A percentile compares a stretch with the other conserved stretches of the same genome.
Conservation (phyloP, 2,329 filamentous ascomycete genomes). For the Verticillium alfalfae region DNA sequence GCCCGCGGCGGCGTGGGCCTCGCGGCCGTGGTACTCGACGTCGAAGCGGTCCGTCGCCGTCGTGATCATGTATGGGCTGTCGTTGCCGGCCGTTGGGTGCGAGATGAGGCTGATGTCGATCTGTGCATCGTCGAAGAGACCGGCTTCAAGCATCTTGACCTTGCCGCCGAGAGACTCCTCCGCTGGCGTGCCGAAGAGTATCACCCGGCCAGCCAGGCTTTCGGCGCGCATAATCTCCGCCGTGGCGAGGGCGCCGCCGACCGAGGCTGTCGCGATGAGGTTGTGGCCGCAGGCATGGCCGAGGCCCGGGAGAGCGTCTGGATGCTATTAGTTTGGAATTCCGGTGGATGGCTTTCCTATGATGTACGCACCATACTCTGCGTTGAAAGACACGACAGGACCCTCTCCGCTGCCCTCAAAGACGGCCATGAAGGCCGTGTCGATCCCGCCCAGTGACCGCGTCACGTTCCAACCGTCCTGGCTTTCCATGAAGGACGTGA, state of each 20-base stretch:
- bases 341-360: slow-evolving; percentile 31
- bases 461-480: slow-evolving; percentile 32
- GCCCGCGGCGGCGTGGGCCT: slow-evolving; percentile 27
- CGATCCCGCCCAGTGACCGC: slow-evolving; percentile 30
- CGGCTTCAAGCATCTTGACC: slow-evolving; percentile 33
- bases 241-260: slow-evolving; percentile 39
- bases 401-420: slow-evolving; percentile 29
- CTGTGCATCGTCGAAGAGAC: slow-evolving; percentile 29
- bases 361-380: slow-evolving; percentile 23
- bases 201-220: slow-evolving; percentile 35
- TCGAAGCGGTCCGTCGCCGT: not conserved
- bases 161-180: slow-evolving; percentile 46
- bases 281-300: slow-evolving; percentile 29
- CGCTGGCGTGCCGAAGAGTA: slow-evolving; percentile 44
- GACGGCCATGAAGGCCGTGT: slow-evolving; percentile 36
- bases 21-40: not conserved
- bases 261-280: slow-evolving; percentile 41
- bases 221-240: slow-evolving; percentile 34
- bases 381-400: slow-evolving; percentile 35
- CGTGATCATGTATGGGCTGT: not conserved
- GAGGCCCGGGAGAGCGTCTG: slow-evolving; percentile 24
- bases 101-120: slow-evolving; percentile 21
- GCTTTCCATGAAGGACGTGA: slow-evolving; percentile 29
- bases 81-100: slow-evolving; percentile 14
- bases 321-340: slow-evolving; percentile 37